A percentile compares a stretch with the other conserved stretches of the same genome.
These are phyloP conservation scores for Euphrasia arctica DNA, from an alignment of 305 asterid species.

Conservation along the genomic window DNA sequence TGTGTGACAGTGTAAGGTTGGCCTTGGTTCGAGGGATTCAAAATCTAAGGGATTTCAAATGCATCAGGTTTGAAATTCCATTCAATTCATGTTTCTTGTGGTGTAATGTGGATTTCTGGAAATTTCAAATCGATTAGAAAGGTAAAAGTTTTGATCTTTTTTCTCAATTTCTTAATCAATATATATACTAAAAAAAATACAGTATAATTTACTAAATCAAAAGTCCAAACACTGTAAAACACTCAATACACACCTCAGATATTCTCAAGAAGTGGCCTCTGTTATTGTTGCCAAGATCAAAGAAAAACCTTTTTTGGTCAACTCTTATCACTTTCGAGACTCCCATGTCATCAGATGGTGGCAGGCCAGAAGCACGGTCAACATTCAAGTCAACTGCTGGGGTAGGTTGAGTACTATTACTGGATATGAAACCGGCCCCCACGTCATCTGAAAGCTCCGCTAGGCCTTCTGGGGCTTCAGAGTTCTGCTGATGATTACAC, in stretches of 20 bases:
- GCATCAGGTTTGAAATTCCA: neutral
- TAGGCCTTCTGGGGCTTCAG: conserved; percentile 66
- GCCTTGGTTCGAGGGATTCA: neutral
- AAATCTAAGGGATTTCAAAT: neutral
- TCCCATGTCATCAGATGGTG: conserved; percentile 65
- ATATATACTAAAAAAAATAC: too few species aligned
- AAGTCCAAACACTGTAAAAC: neutral
- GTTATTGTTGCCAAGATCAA: conserved; percentile 93
- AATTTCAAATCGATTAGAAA: neutral
- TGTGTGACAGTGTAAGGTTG: neutral
- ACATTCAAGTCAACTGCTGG: conserved; percentile 56
- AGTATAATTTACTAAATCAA: too few species aligned
- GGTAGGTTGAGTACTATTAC: conserved; percentile 77
- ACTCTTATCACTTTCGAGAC: conserved; percentile 89
- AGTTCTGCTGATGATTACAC: conserved; percentile 46
- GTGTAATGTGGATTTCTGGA: neutral
- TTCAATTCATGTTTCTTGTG: neutral
- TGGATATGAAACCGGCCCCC: conserved; percentile 92
- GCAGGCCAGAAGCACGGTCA: conserved; percentile 66
- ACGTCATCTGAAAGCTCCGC: conserved; percentile 94
- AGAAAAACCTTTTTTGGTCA: conserved; percentile 93
- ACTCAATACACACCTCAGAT: conserved; percentile 64
- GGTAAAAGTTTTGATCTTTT: too few species aligned
- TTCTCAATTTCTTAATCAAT: too few species aligned
- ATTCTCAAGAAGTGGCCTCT: conserved; percentile 91